Percentiles rank a stretch among this genome's conserved stretches.
Evolutionary conservation across 106 monocot species (phyloP).

Genomic region (Apostasia shenzhenica): DNA sequence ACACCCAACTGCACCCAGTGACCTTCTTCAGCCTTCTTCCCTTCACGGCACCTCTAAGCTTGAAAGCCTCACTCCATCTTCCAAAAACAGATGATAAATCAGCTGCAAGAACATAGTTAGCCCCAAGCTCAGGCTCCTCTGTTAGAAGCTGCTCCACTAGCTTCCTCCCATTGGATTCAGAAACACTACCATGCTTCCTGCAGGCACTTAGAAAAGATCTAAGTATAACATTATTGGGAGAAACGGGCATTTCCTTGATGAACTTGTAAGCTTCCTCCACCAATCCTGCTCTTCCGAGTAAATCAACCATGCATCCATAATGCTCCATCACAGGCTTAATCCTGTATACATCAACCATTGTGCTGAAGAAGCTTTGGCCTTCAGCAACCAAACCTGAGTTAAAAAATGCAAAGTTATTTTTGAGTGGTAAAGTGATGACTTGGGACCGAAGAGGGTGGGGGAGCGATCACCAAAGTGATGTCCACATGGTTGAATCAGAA

Average conservation of each 20-base stretch:
- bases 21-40: constrained; percentile 20
- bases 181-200: constrained; percentile 8
- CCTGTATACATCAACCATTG: constrained; percentile 19
- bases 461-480: too few relatives aligned
- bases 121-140: constrained; percentile 21
- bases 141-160: constrained; percentile 13
- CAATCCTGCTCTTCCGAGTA: constrained; percentile 24
- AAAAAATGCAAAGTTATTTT: too few relatives aligned
- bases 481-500: too few relatives aligned
- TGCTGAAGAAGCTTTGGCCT: constrained; percentile 14
- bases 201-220: constrained; percentile 26
- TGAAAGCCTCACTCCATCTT: constrained; percentile 17
- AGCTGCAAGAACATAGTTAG: constrained; percentile 32
- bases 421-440: too few relatives aligned
- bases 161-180: neutral
- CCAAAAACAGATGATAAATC: constrained; percentile 16
- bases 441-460: too few relatives aligned
- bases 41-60: constrained; percentile 5
- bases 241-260: constrained; percentile 22
- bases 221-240: constrained; percentile 25
- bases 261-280: constrained; percentile 22
- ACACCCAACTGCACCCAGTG: constrained; percentile 18
- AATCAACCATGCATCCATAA: constrained; percentile 35
- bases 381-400: constrained; percentile 7
- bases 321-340: constrained; percentile 28